Percentiles rank a stretch among this genome's conserved stretches.
Evolutionary conservation across 306 rosid genomes (phyloP).

Genomic region (Prunus mongolica): DNA sequence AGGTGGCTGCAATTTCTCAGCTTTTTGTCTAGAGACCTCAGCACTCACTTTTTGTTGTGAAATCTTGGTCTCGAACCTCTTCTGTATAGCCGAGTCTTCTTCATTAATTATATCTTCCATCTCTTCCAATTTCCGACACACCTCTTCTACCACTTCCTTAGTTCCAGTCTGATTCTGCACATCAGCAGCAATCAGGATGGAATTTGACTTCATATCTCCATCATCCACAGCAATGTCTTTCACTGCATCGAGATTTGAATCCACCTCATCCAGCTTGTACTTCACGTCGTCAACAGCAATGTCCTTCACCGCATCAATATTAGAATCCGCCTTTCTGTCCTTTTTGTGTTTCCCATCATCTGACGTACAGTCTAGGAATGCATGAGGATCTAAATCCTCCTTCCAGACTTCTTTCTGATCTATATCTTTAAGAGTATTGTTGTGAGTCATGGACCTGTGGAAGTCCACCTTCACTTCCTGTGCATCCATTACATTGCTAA

Average conservation of each 20-base stretch:
- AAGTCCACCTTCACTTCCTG: constrained; percentile 58
- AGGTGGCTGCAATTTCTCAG: constrained; percentile 51
- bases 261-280: constrained; percentile 54
- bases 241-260: constrained; percentile 54
- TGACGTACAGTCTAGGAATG: constrained; percentile 70
- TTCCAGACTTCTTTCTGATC: constrained; percentile 57
- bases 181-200: constrained; percentile 31
- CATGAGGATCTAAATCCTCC: constrained; percentile 65
- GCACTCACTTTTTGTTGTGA: constrained; percentile 32
- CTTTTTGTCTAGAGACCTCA: constrained; percentile 51
- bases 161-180: constrained; percentile 39
- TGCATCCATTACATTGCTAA: constrained; percentile 71
- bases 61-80: constrained; percentile 47
- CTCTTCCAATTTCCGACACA: constrained; percentile 32
- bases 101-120: constrained; percentile 42
- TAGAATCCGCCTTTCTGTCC: constrained; percentile 43
- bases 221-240: constrained; percentile 89
- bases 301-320: constrained; percentile 69
- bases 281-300: constrained; percentile 81
- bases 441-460: constrained; percentile 40
- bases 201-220: constrained; percentile 59
- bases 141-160: constrained; percentile 53
- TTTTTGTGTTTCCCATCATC: constrained; percentile 57
- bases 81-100: constrained; percentile 39
- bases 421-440: constrained; percentile 28